Base-by-base conservation (phyloP, 495 filamentous ascomycete genomes). In the Hypoxylon rickii region DNA sequence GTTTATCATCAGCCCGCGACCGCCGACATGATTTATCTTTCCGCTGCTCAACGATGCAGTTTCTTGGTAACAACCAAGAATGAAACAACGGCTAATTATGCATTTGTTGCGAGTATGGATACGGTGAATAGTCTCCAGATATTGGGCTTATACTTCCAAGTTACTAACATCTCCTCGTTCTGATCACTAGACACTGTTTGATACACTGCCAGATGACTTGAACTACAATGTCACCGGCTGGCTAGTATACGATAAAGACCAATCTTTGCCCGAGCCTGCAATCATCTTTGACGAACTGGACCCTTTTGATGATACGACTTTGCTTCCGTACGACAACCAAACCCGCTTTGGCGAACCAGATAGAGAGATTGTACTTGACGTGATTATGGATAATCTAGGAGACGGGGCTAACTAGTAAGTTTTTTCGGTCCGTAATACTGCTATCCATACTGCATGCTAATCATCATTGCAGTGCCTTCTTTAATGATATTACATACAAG, bases 151-250 rank as follows among this genome's bases (percentile, higher is more conserved):
- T 12, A 37, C 1, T 40, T 1, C 7, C 26, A 39, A 0, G 29
- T 45, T 11, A 53, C 42, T 59, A 36, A 59, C 34, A 12, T 8
- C 8, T 13, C 15, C 19, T 37, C n/a, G 16, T 38, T 8, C 17
- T 24, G 7, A 31, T 37, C 37, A 47, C 47, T 56, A 90, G 86
- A 77, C 79, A 48, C 74, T 90, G 0, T 91, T 92, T 62, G 89
- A 92, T 64, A 72, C 58, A 2, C 59, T 89, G 6, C 89, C 89
- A 0, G 63, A 71, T 2, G 76, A 71, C 3, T 74, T 92, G 8
- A 89, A 92, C 63, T 83, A 82, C 43, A 96, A 93, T 52, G 85
- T 83, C 0, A 93, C 90, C 0, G 87, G 86, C 6, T 93, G 87
- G 86, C 78, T 96, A 1, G 78, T 89, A 1, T 93, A 94, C 61